These are phyloP conservation scores for Schizosaccharomyces osmophilus DNA, from an alignment of 805 yeast species.

Conservation along the genomic window DNA sequence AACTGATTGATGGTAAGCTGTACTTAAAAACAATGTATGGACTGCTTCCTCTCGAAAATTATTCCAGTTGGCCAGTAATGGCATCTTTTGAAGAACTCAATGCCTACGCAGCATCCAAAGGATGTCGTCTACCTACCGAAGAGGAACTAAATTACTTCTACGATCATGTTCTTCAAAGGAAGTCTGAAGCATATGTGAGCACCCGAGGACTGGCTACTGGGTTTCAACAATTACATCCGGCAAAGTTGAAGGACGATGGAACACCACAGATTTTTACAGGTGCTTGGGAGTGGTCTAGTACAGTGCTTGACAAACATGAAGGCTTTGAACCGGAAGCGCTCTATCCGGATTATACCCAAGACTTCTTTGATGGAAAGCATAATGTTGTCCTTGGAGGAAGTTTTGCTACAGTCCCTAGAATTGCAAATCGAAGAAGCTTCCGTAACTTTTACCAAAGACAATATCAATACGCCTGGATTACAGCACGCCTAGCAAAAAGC, in stretches of 20 bases:
- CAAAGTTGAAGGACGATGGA: not conserved
- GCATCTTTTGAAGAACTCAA: slow-evolving; percentile 8
- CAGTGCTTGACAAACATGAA: slow-evolving; percentile 5
- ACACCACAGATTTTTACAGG: slow-evolving; percentile 4
- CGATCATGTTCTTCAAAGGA: slow-evolving; percentile 2
- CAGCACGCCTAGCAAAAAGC: slow-evolving; percentile 8
- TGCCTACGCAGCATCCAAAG: slow-evolving; percentile 6
- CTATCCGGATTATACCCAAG: slow-evolving; percentile 10
- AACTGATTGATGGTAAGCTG: slow-evolving; percentile 3
- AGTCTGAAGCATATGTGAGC: not conserved
- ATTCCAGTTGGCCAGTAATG: slow-evolving; percentile 8
- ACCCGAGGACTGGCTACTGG: slow-evolving; percentile 2
- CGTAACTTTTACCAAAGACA: slow-evolving; percentile 10
- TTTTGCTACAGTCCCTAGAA: slow-evolving; percentile 9
- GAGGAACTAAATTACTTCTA: slow-evolving; percentile 7
- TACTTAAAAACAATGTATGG: slow-evolving; percentile 7
- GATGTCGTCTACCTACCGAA: slow-evolving; percentile 9
- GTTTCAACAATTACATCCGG: slow-evolving; percentile 9
- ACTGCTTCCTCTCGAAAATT: slow-evolving; percentile 1
- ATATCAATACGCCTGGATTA: slow-evolving; percentile 9
- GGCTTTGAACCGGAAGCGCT: slow-evolving; percentile 6
- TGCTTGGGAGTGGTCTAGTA: slow-evolving; percentile 10
- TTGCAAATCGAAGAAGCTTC: slow-evolving; percentile 7
- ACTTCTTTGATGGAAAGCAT: slow-evolving; percentile 10
- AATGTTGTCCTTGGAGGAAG: slow-evolving; percentile 10